These are phyloP conservation scores for Hypoxylon sp. DNA, from an alignment of 2,329 filamentous ascomycete species.

Conservation along the genomic window DNA sequence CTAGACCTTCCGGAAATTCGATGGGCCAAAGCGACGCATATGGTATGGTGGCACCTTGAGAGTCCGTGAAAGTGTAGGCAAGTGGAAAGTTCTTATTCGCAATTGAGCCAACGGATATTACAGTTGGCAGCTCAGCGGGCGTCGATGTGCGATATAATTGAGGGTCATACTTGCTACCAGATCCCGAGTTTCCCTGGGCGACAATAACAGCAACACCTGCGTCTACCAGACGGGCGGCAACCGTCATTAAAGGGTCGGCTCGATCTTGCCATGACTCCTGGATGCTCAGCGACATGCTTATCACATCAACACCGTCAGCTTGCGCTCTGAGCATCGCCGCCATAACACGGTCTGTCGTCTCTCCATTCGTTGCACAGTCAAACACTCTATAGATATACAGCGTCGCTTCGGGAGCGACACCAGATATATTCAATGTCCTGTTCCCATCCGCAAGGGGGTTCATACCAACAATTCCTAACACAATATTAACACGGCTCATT, in stretches of 20 bases:
- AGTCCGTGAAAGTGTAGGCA: conserved; percentile 42
- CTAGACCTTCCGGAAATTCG: conserved; percentile 29
- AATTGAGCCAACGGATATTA: conserved; percentile 47
- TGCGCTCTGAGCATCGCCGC: conserved; percentile 49
- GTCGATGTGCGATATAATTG: conserved; percentile 40
- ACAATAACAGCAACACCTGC: conserved; percentile 46
- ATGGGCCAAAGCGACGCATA: conserved; percentile 47
- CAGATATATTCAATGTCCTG: conserved; percentile 32
- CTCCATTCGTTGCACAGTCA: conserved; percentile 27
- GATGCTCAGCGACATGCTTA: conserved; percentile 50
- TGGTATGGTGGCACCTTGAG: conserved; percentile 28
- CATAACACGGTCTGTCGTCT: conserved; percentile 46
- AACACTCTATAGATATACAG: conserved; percentile 38
- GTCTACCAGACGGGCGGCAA: conserved; percentile 31
- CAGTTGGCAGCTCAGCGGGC: conserved; percentile 36
- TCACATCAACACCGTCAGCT: conserved; percentile 50
- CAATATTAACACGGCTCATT: neutral
- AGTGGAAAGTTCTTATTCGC: conserved; percentile 41
- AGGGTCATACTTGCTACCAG: conserved; percentile 39
- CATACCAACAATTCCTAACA: conserved; percentile 37
- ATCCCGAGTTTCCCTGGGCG: conserved; percentile 45
- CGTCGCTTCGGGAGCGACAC: conserved; percentile 39
- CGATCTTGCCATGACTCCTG: conserved; percentile 34
- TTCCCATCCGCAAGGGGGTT: conserved; percentile 26
- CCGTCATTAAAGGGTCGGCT: conserved; percentile 33